Evolutionary conservation across 176 grass and related monocot species (phyloP).

Genomic region (Avena insularis): DNA sequence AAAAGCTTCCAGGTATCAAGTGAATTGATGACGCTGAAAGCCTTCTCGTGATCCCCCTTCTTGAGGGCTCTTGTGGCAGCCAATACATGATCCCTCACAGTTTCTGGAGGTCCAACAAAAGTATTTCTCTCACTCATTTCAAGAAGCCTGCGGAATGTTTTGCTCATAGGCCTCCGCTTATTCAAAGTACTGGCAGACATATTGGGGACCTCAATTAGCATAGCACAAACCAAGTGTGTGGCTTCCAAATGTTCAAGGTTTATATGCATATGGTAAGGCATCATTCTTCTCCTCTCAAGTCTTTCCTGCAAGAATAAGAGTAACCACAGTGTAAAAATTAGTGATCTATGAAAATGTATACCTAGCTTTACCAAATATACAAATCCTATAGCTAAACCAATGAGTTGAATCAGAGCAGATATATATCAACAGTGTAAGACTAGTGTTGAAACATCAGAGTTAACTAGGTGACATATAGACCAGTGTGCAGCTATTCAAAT

Average conservation of each 20-base stretch:
- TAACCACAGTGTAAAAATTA: conserved; percentile 27
- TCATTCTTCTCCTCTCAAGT: conserved; percentile 84
- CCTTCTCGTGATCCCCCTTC: conserved; percentile 76
- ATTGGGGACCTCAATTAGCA: conserved; percentile 93
- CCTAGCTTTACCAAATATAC: background rate
- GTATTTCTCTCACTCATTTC: conserved; percentile 90
- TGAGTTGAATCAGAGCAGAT: background rate
- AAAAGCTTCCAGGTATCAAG: conserved; percentile 93
- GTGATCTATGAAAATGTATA: background rate
- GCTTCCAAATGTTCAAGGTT: conserved; percentile 95
- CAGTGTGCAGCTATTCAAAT: background rate
- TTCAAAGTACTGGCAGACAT: conserved; percentile 80
- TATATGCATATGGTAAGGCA: conserved; percentile 99
- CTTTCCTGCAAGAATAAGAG: conserved; percentile 68
- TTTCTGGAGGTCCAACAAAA: conserved; percentile 91
- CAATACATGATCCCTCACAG: conserved; percentile 88
- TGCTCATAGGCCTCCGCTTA: conserved; percentile 72
- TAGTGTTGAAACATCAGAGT: background rate
- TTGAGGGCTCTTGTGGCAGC: conserved; percentile 76
- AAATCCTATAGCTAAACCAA: background rate
- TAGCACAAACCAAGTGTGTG: conserved; percentile 88
- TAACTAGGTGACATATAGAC: background rate
- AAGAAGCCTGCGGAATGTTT: conserved; percentile 90
- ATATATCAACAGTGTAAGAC: background rate
- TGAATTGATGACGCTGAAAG: conserved; percentile 59